phyloP scores from a whole-genome alignment of 176 grass and related monocot species.

The Thalia dealbata region DNA sequence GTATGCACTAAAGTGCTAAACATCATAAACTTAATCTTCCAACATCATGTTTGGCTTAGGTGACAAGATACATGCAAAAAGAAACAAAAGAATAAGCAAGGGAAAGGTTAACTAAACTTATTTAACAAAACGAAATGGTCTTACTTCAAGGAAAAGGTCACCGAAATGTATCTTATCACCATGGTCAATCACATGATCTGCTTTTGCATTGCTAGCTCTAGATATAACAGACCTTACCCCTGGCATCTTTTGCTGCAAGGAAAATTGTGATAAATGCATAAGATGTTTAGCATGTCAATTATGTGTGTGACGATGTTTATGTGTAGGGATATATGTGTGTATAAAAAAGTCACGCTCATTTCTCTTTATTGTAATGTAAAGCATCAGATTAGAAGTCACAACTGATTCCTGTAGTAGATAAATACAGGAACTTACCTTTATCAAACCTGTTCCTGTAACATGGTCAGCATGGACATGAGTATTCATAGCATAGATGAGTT shows the following conservation, averaged over 20 bases:
- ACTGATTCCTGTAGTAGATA: not conserved
- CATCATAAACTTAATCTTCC: not conserved
- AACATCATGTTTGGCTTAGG: not conserved
- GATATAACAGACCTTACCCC: constrained; percentile 72
- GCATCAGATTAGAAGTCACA: not conserved
- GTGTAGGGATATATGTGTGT: not conserved
- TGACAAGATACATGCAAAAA: not conserved
- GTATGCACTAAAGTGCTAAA: not conserved
- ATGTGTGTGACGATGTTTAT: not conserved
- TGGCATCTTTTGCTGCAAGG: constrained; percentile 55
- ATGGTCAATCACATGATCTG: constrained; percentile 74
- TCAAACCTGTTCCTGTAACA: constrained; percentile 71
- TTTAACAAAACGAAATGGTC: not conserved
- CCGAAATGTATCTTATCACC: constrained; percentile 86
- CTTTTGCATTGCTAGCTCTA: constrained; percentile 65
- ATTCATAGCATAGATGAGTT: constrained; percentile 87
- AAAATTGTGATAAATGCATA: constrained; percentile 5
- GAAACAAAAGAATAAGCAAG: not conserved
- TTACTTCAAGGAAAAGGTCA: constrained; percentile 82
- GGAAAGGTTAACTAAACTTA: not conserved
- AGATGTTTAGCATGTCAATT: not conserved
- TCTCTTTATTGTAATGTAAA: not conserved
- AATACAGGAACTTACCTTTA: constrained; percentile 43
- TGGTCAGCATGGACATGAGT: constrained; percentile 98
- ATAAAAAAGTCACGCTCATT: not conserved